phyloP scores from a whole-genome alignment of 2,329 filamentous ascomycete species.

The Metarhizium guizhouense region DNA sequence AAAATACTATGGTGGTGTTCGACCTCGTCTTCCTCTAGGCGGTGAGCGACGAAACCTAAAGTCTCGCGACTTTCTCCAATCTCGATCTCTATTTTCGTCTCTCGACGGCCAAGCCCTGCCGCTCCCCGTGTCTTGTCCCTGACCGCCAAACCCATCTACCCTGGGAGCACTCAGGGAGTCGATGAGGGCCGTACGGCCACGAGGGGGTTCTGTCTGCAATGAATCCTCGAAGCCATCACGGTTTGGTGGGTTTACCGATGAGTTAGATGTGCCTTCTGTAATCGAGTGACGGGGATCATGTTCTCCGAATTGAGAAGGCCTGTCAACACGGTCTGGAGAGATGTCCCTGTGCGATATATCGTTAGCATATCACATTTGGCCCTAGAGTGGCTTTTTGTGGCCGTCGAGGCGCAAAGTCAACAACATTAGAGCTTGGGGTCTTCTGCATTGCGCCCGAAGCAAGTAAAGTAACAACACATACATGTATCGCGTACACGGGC shows the following conservation, averaged over 20 bases:
- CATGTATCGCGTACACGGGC: conserved; percentile 4
- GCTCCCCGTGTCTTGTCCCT: conserved; percentile 34
- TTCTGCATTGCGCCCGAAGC: background rate
- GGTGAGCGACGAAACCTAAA: conserved; percentile 44
- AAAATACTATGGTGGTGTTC: conserved; percentile 60
- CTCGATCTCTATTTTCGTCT: conserved; percentile 50
- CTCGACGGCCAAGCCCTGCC: conserved; percentile 47
- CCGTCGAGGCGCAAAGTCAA: background rate
- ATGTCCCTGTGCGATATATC: conserved; percentile 55
- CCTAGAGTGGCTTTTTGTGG: background rate
- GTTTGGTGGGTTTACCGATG: conserved; percentile 49
- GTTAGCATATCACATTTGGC: background rate
- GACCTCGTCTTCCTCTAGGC: conserved; percentile 39
- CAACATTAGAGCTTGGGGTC: too few species aligned
- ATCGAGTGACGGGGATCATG: conserved; percentile 62
- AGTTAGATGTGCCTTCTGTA: conserved; percentile 46
- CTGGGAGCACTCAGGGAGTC: conserved; percentile 61
- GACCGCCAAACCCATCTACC: conserved; percentile 52
- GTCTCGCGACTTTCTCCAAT: conserved; percentile 31
- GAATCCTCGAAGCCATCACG: conserved; percentile 50
- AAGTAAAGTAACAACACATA: conserved; percentile 1
- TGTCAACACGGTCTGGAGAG: conserved; percentile 58
- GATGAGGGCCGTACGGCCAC: conserved; percentile 71
- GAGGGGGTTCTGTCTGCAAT: conserved; percentile 60
- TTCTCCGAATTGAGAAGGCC: conserved; percentile 46